Percentiles rank a stretch among this genome's conserved stretches.
Conservation (phyloP, 495 filamentous ascomycete species). For the Hypoxylon intermedium region DNA sequence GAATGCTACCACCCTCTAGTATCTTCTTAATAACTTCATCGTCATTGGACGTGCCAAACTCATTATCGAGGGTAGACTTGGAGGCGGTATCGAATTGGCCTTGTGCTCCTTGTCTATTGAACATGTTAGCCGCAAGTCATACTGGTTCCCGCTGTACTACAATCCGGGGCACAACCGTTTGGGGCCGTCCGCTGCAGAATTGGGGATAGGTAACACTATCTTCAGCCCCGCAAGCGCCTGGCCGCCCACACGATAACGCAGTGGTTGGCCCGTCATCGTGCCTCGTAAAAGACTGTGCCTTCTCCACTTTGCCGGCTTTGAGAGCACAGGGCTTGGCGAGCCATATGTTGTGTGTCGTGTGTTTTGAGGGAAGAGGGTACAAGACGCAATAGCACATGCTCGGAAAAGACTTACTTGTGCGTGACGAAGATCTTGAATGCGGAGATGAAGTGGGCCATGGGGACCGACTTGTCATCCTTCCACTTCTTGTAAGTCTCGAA, state of each 20-base stretch:
- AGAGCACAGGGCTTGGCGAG: neutral
- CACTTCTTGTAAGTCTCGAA: slow-evolving; percentile 75
- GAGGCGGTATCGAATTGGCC: slow-evolving; percentile 79
- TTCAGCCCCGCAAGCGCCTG: slow-evolving; percentile 10
- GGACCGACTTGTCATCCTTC: slow-evolving; percentile 78
- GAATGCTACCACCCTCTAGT: slow-evolving; percentile 73
- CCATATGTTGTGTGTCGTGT: neutral
- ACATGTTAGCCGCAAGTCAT: slow-evolving; percentile 29
- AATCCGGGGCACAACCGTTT: neutral
- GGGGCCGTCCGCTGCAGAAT: slow-evolving; percentile 11
- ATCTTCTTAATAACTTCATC: slow-evolving; percentile 83
- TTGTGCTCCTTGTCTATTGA: slow-evolving; percentile 80
- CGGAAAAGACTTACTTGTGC: slow-evolving; percentile 72
- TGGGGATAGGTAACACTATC: slow-evolving; percentile 11
- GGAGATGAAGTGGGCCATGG: slow-evolving; percentile 83
- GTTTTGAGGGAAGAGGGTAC: neutral
- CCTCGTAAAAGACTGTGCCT: neutral
- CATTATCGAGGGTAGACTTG: slow-evolving; percentile 74
- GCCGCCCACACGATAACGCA: slow-evolving; percentile 5
- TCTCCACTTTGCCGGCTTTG: neutral
- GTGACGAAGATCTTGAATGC: slow-evolving; percentile 91
- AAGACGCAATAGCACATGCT: slow-evolving; percentile 17
- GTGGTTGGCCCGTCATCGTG: neutral
- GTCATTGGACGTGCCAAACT: slow-evolving; percentile 81
- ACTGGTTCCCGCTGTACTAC: slow-evolving; percentile 1